Conservation (phyloP, 805 yeast genomes). For the Sungouiella blattae region DNA sequence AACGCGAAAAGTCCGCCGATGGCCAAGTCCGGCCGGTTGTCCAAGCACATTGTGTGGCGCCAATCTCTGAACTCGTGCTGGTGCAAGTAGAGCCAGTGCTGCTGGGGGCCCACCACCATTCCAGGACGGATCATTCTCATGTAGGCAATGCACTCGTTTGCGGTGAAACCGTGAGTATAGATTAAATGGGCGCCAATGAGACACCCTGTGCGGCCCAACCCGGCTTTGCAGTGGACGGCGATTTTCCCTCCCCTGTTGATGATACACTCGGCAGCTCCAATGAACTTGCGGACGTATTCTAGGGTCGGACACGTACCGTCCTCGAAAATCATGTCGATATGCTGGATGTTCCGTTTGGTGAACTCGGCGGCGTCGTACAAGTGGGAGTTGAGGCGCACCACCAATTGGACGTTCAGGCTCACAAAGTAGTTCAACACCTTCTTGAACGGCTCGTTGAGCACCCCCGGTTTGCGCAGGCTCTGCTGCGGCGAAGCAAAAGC, state of each 20-base stretch:
- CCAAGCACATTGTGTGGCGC: conserved; percentile 86
- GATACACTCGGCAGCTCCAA: conserved; percentile 92
- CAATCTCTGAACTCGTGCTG: conserved; percentile 96
- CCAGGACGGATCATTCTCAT: conserved; percentile 97
- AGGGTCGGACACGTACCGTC: conserved; percentile 98
- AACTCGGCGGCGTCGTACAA: conserved; percentile 84
- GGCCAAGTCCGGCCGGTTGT: conserved; percentile 58
- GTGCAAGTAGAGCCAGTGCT: conserved; percentile 95
- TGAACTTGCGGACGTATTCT: conserved; percentile 86
- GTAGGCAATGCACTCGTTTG: conserved; percentile 93
- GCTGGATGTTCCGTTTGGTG: conserved; percentile 77
- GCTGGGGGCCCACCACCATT: conserved; percentile 99
- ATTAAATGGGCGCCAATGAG: conserved; percentile 95
- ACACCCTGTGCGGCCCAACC: conserved; percentile 97
- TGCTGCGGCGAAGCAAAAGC: conserved; percentile 98
- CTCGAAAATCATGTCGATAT: conserved; percentile 93
- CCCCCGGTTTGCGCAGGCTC: conserved; percentile 41
- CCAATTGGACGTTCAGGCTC: conserved; percentile 73
- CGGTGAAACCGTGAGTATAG: conserved; percentile 95
- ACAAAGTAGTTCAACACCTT: conserved; percentile 78
- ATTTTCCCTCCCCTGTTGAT: conserved; percentile 85
- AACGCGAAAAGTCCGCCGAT: conserved; percentile 68
- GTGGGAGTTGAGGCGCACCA: conserved; percentile 89
- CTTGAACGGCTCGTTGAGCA: conserved; percentile 69
- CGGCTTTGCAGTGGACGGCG: conserved; percentile 99